Evolutionary conservation across 257 asterid genomes (phyloP).

Genomic region (Solanum pimpinellifolium): DNA sequence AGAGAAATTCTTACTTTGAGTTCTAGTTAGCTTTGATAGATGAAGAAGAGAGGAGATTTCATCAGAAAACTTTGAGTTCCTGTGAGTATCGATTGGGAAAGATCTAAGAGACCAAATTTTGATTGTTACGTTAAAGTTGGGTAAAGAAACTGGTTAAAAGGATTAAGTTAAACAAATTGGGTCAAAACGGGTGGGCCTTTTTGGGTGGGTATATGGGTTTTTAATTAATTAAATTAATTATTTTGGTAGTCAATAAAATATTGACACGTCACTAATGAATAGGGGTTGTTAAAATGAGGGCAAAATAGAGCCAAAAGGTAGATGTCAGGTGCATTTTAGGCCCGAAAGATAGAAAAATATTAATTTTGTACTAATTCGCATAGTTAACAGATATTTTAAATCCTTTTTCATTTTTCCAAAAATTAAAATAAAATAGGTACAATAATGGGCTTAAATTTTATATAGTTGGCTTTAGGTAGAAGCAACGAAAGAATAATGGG

Average conservation of each 20-base stretch:
- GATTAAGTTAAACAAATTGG: neutral
- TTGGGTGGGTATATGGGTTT: neutral
- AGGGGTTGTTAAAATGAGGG: neutral
- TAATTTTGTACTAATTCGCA: neutral
- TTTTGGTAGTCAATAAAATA: neutral
- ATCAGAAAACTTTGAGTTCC: too few species aligned
- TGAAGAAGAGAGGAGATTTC: neutral
- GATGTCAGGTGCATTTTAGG: neutral
- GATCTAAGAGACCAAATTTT: neutral
- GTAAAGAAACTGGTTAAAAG: neutral
- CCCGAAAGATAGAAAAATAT: neutral
- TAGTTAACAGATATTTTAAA: too few species aligned
- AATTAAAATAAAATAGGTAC: too few species aligned
- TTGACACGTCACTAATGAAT: neutral
- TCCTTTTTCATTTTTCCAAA: too few species aligned
- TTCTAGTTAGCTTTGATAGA: neutral
- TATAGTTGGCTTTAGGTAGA: too few species aligned
- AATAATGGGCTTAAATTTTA: too few species aligned
- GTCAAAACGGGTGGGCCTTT: neutral
- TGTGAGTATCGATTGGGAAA: neutral
- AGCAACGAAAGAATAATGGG: neutral
- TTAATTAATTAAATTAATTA: too few species aligned
- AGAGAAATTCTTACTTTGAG: neutral
- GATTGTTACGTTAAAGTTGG: too few species aligned
- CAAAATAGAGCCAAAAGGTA: neutral